Conservation (phyloP, 345 rosid genomes). For the Chamaenerion angustifolium region DNA sequence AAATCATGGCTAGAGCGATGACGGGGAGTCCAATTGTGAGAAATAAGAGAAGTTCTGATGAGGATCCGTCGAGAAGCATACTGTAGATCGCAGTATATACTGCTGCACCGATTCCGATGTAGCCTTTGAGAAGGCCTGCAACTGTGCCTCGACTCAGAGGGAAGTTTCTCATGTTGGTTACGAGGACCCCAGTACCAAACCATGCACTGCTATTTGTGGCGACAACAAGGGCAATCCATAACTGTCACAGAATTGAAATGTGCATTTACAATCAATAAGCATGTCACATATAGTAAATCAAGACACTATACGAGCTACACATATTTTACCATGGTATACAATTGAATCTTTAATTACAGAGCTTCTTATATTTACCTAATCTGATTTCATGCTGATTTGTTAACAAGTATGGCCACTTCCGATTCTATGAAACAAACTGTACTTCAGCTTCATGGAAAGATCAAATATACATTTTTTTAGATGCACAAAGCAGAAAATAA, state of each 20-base stretch:
- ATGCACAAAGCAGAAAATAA: no score
- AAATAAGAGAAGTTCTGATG: conserved; percentile 47
- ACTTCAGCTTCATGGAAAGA: no score
- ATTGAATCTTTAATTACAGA: no score
- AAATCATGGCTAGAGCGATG: conserved; percentile 52
- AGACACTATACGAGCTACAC: background rate
- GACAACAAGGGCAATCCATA: conserved; percentile 59
- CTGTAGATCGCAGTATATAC: conserved; percentile 65
- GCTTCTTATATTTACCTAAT: no score
- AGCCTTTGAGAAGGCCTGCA: conserved; percentile 80
- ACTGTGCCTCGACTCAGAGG: conserved; percentile 74
- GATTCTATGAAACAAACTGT: no score
- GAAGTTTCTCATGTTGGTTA: conserved; percentile 90
- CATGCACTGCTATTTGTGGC: conserved; percentile 77
- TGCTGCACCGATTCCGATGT: conserved; percentile 67
- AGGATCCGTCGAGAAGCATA: conserved; percentile 39
- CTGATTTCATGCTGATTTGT: no score
- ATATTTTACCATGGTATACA: no score
- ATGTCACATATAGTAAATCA: background rate
- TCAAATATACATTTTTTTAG: no score
- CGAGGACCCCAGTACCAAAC: conserved; percentile 79
- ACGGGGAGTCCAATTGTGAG: conserved; percentile 68
- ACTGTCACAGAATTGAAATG: conserved; percentile 22
- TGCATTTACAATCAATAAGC: background rate
- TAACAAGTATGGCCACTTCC: no score